Evolutionary conservation across 192 early-diverging fungal genomes (phyloP), one percentile per base, ranked within the genome.

Genomic region (Coemansia sp.): DNA sequence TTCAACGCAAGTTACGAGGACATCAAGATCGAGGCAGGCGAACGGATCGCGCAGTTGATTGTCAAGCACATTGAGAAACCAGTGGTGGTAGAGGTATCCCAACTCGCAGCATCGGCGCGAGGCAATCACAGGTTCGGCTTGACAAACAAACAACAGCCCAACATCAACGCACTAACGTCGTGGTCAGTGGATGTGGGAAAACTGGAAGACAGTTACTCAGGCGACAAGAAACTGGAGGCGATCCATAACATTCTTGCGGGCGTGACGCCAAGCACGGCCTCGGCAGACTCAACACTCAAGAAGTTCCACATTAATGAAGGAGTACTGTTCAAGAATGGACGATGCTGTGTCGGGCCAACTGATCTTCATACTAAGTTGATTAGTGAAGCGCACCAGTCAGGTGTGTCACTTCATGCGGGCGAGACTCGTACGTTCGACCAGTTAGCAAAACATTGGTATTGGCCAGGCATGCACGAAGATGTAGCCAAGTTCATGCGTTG

Each of bases 401-500:
- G 23, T 45, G 43, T 45, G n/a, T 22, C 43, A 22, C 60, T 61
- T 34, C 60, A 61, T 48, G 42, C 33, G 43, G 60, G 60, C 60
- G 42, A 61, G 13, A 17, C 42, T 25, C 20, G n/a, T n/a, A 61
- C 33, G 19, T 25, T 9, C 20, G 43, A 61, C 36, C 43, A 61
- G 60, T 29, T 61, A 14, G 22, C 20, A 3, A 45, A 22, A 45
- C 9, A 11, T 14, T 60, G 59, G 59, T 60, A 60, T n/a, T n/a
- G n/a, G n/a, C n/a, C n/a, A n/a, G n/a, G n/a, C n/a, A n/a, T n/a
- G n/a, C n/a, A n/a, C n/a, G 20, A 32, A 1, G 53, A 65, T 14
- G 17, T 38, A 0, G 29, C 20, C 11, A 40, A 65, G 13, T 54
- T 43, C 14, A 41, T 65, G 41, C 19, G 15, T 0, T 48, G 54